A percentile compares a stretch with the other conserved stretches of the same genome.
phyloP scores from a whole-genome alignment of 1,284 basidiomycete genomes.

The Ustilago tritici region DNA sequence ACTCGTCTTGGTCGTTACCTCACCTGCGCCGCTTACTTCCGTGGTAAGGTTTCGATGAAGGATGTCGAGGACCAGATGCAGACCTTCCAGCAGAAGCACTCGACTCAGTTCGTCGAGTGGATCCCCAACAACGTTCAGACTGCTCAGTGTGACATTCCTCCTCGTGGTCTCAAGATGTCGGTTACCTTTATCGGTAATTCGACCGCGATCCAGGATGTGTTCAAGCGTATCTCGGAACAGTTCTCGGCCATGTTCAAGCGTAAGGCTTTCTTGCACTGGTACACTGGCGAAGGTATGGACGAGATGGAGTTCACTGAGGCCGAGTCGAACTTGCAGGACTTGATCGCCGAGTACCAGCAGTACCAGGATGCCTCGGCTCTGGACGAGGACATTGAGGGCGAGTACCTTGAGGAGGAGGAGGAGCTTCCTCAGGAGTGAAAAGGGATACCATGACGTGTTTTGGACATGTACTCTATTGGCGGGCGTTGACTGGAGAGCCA shows the following conservation, averaged over 20 bases:
- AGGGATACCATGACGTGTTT: neutral
- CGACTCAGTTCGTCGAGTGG: constrained; percentile 69
- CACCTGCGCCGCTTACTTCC: constrained; percentile 71
- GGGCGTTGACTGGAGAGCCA: neutral
- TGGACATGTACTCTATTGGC: constrained; percentile 10
- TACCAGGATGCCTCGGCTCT: constrained; percentile 71
- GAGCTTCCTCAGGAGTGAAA: constrained; percentile 52
- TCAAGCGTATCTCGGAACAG: constrained; percentile 69
- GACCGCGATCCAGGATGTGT: constrained; percentile 68
- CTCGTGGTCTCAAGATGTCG: constrained; percentile 68
- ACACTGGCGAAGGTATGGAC: constrained; percentile 70
- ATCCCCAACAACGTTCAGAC: constrained; percentile 70
- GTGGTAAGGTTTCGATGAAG: constrained; percentile 69
- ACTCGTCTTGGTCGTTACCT: constrained; percentile 73
- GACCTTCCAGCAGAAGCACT: constrained; percentile 66
- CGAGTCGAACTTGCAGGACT: constrained; percentile 68
- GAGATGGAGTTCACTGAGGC: constrained; percentile 71
- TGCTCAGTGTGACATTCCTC: constrained; percentile 68
- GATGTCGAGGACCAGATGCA: constrained; percentile 71
- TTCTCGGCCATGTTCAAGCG: constrained; percentile 70
- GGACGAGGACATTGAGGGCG: constrained; percentile 70
- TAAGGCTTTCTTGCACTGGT: constrained; percentile 71
- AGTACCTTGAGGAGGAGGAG: constrained; percentile 64
- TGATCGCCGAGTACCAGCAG: constrained; percentile 71
- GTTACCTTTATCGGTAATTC: constrained; percentile 70